A percentile compares a stretch with the other conserved stretches of the same genome.
Evolutionary conservation across 2,329 filamentous ascomycete species (phyloP).

Genomic region (Fusarium citri): DNA sequence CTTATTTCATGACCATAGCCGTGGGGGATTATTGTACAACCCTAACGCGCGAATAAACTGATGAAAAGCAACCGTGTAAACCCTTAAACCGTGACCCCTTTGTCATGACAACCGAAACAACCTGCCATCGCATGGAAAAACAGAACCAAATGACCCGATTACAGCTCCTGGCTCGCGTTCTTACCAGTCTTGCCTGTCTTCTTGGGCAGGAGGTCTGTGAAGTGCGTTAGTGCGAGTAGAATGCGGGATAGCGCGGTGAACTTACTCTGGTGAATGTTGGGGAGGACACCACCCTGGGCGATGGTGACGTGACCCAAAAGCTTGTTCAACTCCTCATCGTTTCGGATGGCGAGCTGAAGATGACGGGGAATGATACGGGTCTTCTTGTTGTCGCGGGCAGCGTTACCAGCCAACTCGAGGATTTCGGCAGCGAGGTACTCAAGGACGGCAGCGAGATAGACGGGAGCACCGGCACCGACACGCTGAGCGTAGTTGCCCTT

Average conservation of each 20-base stretch:
- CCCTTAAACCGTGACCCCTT: conserved; percentile 82
- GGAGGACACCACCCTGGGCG: conserved; percentile 95
- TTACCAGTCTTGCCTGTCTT: conserved; percentile 97
- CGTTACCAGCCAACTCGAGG: conserved; percentile 98
- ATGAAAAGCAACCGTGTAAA: conserved; percentile 70
- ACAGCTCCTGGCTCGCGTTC: conserved; percentile 94
- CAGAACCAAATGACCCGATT: conserved; percentile 64
- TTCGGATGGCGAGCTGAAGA: conserved; percentile 98
- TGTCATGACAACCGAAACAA: conserved; percentile 83
- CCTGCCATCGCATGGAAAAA: conserved; percentile 68
- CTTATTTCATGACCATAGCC: conserved; percentile 75
- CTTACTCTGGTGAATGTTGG: conserved; percentile 97
- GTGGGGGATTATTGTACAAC: conserved; percentile 80
- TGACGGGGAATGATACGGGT: conserved; percentile 99
- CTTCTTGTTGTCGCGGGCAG: conserved; percentile 99
- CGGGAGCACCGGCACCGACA: conserved; percentile 97
- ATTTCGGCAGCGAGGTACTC: conserved; percentile 99
- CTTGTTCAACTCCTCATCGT: conserved; percentile 99
- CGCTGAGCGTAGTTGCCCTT: conserved; percentile 99
- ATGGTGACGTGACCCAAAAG: conserved; percentile 96
- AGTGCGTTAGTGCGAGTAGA: conserved; percentile 52
- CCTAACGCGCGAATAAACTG: conserved; percentile 64
- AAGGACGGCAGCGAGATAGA: conserved; percentile 96
- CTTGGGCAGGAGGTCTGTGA: conserved; percentile 93
- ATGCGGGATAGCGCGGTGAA: conserved; percentile 40